Conservation (phyloP, 2,329 filamentous ascomycete species). For the Emmonsia crescens region DNA sequence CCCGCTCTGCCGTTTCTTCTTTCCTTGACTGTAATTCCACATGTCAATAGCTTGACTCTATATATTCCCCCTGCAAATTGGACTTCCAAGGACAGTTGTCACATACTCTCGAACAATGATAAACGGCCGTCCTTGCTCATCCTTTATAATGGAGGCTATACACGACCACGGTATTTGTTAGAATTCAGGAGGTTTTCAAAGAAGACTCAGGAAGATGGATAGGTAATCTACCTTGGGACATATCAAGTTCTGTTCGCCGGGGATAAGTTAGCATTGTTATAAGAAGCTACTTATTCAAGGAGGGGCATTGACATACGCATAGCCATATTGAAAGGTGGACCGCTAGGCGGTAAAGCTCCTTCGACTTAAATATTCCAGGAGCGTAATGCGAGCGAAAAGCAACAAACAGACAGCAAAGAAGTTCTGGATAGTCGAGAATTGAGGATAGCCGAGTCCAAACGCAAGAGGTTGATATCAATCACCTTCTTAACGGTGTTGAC, state of each 20-base stretch:
- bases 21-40: constrained; percentile 61
- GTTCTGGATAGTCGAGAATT: not conserved
- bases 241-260: constrained; percentile 33
- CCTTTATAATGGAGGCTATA: constrained; percentile 70
- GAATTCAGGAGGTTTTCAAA: not conserved
- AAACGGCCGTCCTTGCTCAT: constrained; percentile 94
- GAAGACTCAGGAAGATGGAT: not conserved
- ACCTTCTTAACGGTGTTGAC: not conserved
- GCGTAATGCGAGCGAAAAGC: not conserved
- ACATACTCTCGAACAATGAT: constrained; percentile 95
- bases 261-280: constrained; percentile 20
- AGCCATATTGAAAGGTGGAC: constrained; percentile 35
- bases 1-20: constrained; percentile 92
- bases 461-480: not conserved
- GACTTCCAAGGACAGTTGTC: not conserved
- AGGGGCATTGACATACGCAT: constrained; percentile 38
- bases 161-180: constrained; percentile 8
- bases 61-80: not conserved
- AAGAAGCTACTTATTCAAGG: constrained; percentile 13
- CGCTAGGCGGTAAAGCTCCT: constrained; percentile 13
- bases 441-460: not conserved
- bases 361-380: not conserved
- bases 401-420: not conserved
- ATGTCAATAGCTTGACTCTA: constrained; percentile 18
- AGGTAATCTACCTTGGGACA: constrained; percentile 33